phyloP scores from a whole-genome alignment of 2,329 filamentous ascomycete species.

The Colletotrichum tanaceti region DNA sequence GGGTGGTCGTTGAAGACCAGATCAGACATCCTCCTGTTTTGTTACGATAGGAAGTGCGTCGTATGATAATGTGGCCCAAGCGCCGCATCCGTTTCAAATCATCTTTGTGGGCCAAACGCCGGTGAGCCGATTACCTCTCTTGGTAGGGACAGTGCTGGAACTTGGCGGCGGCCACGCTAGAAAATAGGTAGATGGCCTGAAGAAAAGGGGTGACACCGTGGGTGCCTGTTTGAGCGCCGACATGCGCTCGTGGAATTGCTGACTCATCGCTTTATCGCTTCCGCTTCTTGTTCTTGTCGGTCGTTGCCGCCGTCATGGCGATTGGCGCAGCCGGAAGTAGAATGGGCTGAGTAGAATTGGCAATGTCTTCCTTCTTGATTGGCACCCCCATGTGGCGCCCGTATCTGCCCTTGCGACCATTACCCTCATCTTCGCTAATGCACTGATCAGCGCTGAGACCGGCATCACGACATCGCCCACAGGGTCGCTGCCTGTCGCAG shows the following conservation, averaged over 20 bases:
- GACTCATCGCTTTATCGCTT: conserved; percentile 60
- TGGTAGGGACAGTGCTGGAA: conserved; percentile 26
- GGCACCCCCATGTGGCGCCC: conserved; percentile 77
- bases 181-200: background rate
- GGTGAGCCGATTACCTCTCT: conserved; percentile 7
- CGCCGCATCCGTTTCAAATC: conserved; percentile 3
- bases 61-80: conserved; percentile 1
- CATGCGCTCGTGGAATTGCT: background rate
- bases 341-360: conserved; percentile 50
- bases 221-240: background rate
- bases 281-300: conserved; percentile 72
- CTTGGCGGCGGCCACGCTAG: background rate
- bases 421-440: conserved; percentile 97
- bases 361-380: conserved; percentile 67
- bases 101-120: conserved; percentile 19
- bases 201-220: background rate
- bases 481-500: conserved; percentile 95
- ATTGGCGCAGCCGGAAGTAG: conserved; percentile 60
- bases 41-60: conserved; percentile 4
- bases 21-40: conserved; percentile 21
- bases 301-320: conserved; percentile 48
- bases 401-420: conserved; percentile 95
- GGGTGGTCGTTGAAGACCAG: conserved; percentile 27
- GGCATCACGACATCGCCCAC: conserved; percentile 94
- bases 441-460: conserved; percentile 94